Percentiles rank a stretch among this genome's conserved stretches.
Conservation (phyloP, 1,284 basidiomycete species). For the Moesziomyces globuligerus region DNA sequence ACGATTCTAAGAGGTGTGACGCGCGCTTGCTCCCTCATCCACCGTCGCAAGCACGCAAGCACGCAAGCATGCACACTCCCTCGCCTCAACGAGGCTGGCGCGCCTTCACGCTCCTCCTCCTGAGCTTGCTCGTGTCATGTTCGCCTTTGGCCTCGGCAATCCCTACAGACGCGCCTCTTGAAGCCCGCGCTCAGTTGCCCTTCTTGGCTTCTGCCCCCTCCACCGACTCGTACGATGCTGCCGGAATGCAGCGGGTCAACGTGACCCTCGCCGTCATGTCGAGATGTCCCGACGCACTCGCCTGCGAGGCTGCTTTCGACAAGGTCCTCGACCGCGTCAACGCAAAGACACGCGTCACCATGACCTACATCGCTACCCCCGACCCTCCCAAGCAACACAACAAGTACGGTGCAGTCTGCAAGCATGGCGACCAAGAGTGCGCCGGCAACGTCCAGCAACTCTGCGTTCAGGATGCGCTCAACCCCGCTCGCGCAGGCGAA, state of each 20-base stretch:
- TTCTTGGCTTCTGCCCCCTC: slow-evolving; percentile 12
- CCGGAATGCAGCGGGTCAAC: slow-evolving; percentile 36
- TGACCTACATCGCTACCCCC: slow-evolving; percentile 46
- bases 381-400: slow-evolving; percentile 16
- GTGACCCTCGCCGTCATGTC: slow-evolving; percentile 55
- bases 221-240: slow-evolving; percentile 5
- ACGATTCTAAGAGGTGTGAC: too few relatives aligned
- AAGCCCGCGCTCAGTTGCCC: slow-evolving; percentile 21
- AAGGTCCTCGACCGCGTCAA: slow-evolving; percentile 54
- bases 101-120: slow-evolving; percentile 2
- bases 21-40: too few relatives aligned
- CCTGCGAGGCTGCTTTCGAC: slow-evolving; percentile 50
- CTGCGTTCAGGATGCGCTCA: slow-evolving; percentile 51
- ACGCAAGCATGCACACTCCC: background rate
- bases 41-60: too few relatives aligned
- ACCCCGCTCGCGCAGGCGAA: slow-evolving; percentile 45
- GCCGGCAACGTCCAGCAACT: slow-evolving; percentile 58
- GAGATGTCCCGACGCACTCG: slow-evolving; percentile 53
- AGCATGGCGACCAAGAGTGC: slow-evolving; percentile 54
- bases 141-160: slow-evolving; percentile 5
- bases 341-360: slow-evolving; percentile 41
- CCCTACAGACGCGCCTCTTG: slow-evolving; percentile 9
- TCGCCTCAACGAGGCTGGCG: slow-evolving; percentile 1
- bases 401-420: slow-evolving; percentile 43
- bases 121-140: slow-evolving; percentile 3